Evolutionary conservation across 371 early-diverging fungal genomes (phyloP).

Genomic region (Globomyces sp.): DNA sequence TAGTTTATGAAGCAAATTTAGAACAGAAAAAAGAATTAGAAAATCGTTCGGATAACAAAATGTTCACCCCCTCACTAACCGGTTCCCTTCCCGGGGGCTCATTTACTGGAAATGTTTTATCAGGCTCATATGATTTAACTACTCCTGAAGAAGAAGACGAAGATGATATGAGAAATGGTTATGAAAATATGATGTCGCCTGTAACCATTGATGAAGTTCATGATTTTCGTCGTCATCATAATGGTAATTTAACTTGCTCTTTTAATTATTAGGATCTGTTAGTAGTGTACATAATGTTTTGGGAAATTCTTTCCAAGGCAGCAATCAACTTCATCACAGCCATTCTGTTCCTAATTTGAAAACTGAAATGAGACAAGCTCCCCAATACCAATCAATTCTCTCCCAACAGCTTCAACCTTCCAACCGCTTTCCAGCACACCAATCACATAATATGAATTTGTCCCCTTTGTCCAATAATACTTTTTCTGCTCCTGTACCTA

Average conservation of each 20-base stretch:
- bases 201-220: background rate
- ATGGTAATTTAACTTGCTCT: background rate
- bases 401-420: no score
- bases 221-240: background rate
- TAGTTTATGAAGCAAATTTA: slow-evolving; percentile 11
- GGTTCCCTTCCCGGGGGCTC: background rate
- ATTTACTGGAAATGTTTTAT: background rate
- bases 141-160: slow-evolving; percentile 6
- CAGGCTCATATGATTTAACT: slow-evolving; percentile 1
- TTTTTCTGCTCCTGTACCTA: no score
- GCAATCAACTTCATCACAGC: no score
- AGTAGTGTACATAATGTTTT: slow-evolving; percentile 5
- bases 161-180: background rate
- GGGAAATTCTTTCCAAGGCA: background rate
- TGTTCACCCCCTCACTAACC: background rate
- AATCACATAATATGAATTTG: no score
- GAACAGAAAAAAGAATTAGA: slow-evolving; percentile 8
- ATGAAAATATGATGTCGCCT: slow-evolving; percentile 1
- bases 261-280: background rate
- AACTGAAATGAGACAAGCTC: no score
- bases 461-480: no score
- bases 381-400: no score
- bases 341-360: no score
- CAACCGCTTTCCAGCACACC: no score
- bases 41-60: background rate